These are phyloP conservation scores for Gamsiella multidivaricata DNA, from an alignment of 192 early-diverging fungal genomes.

Conservation along the genomic window DNA sequence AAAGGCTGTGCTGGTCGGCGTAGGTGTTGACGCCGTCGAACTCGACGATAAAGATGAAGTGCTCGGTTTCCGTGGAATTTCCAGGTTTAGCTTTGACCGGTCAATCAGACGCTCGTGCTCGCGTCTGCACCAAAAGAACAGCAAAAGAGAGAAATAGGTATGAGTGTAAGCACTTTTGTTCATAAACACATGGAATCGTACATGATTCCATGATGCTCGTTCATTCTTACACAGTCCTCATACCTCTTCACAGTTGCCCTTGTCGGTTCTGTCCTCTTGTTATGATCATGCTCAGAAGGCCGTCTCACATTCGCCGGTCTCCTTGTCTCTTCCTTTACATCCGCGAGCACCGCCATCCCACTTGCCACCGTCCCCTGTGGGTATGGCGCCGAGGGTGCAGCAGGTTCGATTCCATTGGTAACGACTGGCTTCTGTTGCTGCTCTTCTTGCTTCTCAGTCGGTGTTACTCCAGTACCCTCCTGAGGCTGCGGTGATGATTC, in stretches of 20 bases:
- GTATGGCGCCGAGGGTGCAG: too few species aligned
- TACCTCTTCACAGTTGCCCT: constrained; percentile 24
- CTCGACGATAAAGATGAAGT: constrained; percentile 21
- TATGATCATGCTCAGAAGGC: constrained; percentile 21
- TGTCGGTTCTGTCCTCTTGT: constrained; percentile 6
- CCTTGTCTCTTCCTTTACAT: too few species aligned
- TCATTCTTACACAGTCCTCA: too few species aligned
- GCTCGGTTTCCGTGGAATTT: constrained; percentile 41
- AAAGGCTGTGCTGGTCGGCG: constrained; percentile 18
- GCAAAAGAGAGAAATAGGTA: neutral
- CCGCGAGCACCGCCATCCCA: too few species aligned
- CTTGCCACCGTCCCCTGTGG: too few species aligned
- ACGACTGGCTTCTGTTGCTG: too few species aligned
- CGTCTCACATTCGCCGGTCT: too few species aligned
- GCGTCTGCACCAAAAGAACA: constrained; percentile 19
- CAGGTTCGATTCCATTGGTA: too few species aligned
- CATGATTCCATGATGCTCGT: too few species aligned
- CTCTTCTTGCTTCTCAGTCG: neutral
- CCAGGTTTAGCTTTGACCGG: constrained; percentile 45
- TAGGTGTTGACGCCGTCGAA: constrained; percentile 33
- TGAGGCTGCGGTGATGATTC: neutral
- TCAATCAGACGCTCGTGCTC: constrained; percentile 38
- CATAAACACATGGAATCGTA: too few species aligned
- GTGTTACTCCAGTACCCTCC: neutral
- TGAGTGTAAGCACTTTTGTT: too few species aligned